Base-by-base conservation (phyloP, 2,329 filamentous ascomycete genomes). In the Geosmithia morbida region DNA sequence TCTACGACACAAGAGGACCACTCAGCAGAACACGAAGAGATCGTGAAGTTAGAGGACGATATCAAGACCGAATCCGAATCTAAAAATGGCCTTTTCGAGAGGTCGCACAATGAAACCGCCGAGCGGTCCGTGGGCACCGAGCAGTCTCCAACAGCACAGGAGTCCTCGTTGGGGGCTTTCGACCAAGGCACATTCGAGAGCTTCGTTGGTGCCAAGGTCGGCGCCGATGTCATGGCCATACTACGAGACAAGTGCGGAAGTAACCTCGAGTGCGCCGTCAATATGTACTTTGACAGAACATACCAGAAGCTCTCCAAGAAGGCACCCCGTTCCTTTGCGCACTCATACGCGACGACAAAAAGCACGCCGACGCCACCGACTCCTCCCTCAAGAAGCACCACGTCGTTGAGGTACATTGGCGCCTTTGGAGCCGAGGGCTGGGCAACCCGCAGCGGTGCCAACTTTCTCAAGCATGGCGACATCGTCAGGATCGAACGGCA, bases 341-440 rank as follows among this genome's bases (percentile, higher is more conserved):
- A 29, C 7, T 30, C 29, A 14, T 19, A 10, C 16, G 16, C 46
- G 17, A 43, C 22, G 14, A 19, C 43, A 17, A 43, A n/a, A 8
- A 26, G 45, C 2, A 45, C 19, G 16, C 43, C 43, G 8, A 26
- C 41, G 8, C 18, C 30, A 14, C 14, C 29, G 33, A 41, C 47
- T 40, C 41, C 46, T 5, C 19, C 46, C 14, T 49, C 52, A 37
- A 53, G 51, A 20, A 55, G 51, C 4, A 64, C 67, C 48, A 66
- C 70, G 0, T 56, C 60, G 2, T 61, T 58, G 33, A 66, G 92
- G 57, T 98, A 97, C 56, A 77, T 97, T 51, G 92, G 92, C 17
- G 87, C 88, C 0, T 92, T 97, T 63, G 92, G 92, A 8, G 88
- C 86, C 4, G 87, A 84, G 47, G 92, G 83, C 4, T 98, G 92